Evolutionary conservation across 2,329 filamentous ascomycete genomes (phyloP), one percentile per base, ranked within the genome.

Genomic region (Dactylellina leptospora): DNA sequence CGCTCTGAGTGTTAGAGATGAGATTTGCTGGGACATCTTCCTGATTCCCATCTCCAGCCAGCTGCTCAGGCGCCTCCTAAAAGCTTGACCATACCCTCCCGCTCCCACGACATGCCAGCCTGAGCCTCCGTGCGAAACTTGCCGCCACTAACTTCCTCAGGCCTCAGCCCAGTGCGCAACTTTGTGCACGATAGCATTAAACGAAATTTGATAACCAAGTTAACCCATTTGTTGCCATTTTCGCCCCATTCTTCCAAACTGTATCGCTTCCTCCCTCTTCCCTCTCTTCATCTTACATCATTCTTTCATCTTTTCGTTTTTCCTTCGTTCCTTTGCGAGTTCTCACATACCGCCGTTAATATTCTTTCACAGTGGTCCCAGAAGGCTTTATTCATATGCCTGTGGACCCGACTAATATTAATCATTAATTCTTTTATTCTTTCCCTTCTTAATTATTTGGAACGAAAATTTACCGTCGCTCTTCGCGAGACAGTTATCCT

Each of bases 1-100:
- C n/a, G n/a, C n/a, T n/a, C 44, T 71, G 66, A 71, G 66, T 71
- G 66, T 71, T 71, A 59, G 66, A 63, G 58, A 71, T 63, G 36
- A 56, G 61, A 66, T 66, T 62, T 50, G n/a, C 55, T 25, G 27
- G 33, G 33, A 18, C 47, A 38, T 51, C 50, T 42, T 61, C 33
- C 20, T 48, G 30, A 44, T 38, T 25, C 18, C 22, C 47, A 54
- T 4, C 25, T 18, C 20, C 13, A 56, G 18, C 23, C 28, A 20
- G 30, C 33, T 53, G 47, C 23, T 54, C 54, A 53, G 54, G 54
- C 62, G 44, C 20, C 63, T 69, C 63, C 55, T 69, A 22, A 60
- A 53, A 59, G 54, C 63, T 68, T 68, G 28, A 48, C 42, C 18
- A 22, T 38, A 20, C 25, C 48, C 48, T 18, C 20, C 20, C 53